A percentile compares a stretch with the other conserved stretches of the same genome.
Evolutionary conservation across 2,329 filamentous ascomycete genomes (phyloP).

Genomic region (Immersiporthe knoxdaviesiana): DNA sequence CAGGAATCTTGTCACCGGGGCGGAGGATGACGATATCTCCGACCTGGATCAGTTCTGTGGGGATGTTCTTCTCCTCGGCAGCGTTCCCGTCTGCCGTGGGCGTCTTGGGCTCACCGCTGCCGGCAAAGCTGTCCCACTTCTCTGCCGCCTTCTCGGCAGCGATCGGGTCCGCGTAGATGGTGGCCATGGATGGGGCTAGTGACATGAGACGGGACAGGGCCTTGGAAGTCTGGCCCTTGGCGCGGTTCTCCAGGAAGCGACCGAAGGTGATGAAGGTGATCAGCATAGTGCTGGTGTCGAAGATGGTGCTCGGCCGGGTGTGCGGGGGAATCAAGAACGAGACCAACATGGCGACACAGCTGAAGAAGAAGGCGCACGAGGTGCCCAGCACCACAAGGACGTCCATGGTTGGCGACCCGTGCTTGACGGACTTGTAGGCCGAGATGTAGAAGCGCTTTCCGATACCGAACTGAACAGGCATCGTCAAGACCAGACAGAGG

Average conservation of each 20-base stretch:
- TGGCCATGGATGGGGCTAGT: slow-evolving; percentile 92
- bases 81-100: slow-evolving; percentile 58
- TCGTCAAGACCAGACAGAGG: slow-evolving; percentile 79
- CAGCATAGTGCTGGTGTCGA: slow-evolving; percentile 98
- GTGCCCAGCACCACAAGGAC: slow-evolving; percentile 93
- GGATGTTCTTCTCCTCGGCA: slow-evolving; percentile 82
- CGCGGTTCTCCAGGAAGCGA: slow-evolving; percentile 88
- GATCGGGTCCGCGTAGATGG: slow-evolving; percentile 93
- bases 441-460: slow-evolving; percentile 92
- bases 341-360: slow-evolving; percentile 81
- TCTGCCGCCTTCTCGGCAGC: slow-evolving; percentile 90
- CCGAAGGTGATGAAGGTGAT: slow-evolving; percentile 94
- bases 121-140: slow-evolving; percentile 61
- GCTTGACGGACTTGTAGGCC: slow-evolving; percentile 90
- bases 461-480: slow-evolving; percentile 95
- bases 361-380: slow-evolving; percentile 95
- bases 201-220: slow-evolving; percentile 95
- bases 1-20: slow-evolving; percentile 95
- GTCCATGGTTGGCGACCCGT: slow-evolving; percentile 95
- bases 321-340: slow-evolving; percentile 78
- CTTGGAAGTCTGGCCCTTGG: slow-evolving; percentile 95
- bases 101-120: slow-evolving; percentile 50
- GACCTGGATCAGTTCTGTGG: slow-evolving; percentile 91
- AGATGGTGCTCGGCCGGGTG: slow-evolving; percentile 81
- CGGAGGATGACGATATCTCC: slow-evolving; percentile 91